phyloP scores from a whole-genome alignment of 2,329 filamentous ascomycete species.

The Epichloe sylvatica region DNA sequence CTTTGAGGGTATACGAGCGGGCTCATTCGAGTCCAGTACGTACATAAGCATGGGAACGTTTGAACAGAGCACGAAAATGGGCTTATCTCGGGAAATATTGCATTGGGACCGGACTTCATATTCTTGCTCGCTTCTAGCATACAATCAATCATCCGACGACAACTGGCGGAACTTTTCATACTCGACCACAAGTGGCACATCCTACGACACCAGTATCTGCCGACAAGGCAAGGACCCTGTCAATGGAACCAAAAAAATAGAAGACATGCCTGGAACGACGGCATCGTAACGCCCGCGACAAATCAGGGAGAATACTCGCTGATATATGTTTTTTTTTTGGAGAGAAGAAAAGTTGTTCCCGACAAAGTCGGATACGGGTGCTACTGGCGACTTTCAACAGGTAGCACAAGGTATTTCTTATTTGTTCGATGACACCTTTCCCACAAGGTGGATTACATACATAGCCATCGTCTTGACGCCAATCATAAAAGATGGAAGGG shows the following conservation, averaged over 20 bases:
- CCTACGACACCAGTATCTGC: neutral
- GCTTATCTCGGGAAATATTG: conserved; percentile 32
- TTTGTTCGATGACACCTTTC: neutral
- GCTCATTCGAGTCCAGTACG: conserved; percentile 16
- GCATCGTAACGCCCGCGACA: neutral
- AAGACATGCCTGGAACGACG: neutral
- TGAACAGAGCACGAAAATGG: conserved; percentile 14
- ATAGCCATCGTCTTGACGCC: neutral
- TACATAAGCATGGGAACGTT: conserved; percentile 22
- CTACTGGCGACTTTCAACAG: neutral
- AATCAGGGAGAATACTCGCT: neutral
- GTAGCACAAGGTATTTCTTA: conserved; percentile 2
- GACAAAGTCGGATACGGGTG: neutral
- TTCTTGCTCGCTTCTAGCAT: conserved; percentile 17
- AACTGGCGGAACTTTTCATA: conserved; percentile 1
- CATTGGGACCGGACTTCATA: conserved; percentile 26
- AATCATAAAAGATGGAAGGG: neutral
- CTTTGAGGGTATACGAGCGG: conserved; percentile 15
- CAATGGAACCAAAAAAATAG: neutral
- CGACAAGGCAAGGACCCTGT: neutral
- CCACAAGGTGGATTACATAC: neutral
- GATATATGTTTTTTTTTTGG: neutral
- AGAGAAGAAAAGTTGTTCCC: neutral
- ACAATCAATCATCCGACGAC: conserved; percentile 13
- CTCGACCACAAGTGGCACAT: neutral